A percentile compares a stretch with the other conserved stretches of the same genome.
Evolutionary conservation across 805 yeast species (phyloP).

Genomic region (Suhomyces sp.): DNA sequence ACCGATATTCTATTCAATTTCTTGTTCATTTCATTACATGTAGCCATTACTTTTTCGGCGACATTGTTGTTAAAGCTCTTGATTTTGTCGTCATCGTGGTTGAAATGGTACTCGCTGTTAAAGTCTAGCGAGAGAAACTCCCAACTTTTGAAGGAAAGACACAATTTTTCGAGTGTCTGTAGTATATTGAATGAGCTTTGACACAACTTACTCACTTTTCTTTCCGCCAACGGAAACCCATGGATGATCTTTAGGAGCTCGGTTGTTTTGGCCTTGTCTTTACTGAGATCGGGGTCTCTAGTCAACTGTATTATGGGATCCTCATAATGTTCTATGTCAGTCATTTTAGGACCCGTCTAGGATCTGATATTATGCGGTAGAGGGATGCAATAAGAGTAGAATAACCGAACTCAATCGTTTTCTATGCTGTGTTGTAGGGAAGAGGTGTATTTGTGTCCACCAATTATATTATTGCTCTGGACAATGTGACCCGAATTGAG

Average conservation of each 20-base stretch:
- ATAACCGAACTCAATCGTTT: background rate
- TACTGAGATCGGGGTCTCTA: conserved; percentile 48
- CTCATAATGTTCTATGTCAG: conserved; percentile 29
- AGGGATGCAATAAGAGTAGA: background rate
- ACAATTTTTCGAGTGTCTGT: conserved; percentile 49
- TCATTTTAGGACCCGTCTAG: conserved; percentile 6
- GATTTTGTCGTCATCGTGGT: conserved; percentile 15
- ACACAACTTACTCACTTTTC: conserved; percentile 47
- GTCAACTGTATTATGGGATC: conserved; percentile 50
- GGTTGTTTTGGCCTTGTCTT: conserved; percentile 38
- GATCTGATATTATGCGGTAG: background rate
- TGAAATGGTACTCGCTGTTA: conserved; percentile 42
- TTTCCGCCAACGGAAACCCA: conserved; percentile 41
- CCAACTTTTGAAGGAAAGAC: conserved; percentile 49
- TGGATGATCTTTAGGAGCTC: conserved; percentile 42
- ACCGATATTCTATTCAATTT: conserved; percentile 39
- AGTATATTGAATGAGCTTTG: conserved; percentile 45
- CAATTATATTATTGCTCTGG: background rate
- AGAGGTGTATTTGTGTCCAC: background rate
- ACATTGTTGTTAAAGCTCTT: conserved; percentile 49
- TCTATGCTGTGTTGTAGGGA: background rate
- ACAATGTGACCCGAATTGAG: background rate
- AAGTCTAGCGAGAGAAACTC: conserved; percentile 52
- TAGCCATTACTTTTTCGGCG: conserved; percentile 51
- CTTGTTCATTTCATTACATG: conserved; percentile 47